These are phyloP conservation scores for Colletotrichum sansevieriae DNA, from an alignment of 2,329 filamentous ascomycete species.

Conservation along the genomic window DNA sequence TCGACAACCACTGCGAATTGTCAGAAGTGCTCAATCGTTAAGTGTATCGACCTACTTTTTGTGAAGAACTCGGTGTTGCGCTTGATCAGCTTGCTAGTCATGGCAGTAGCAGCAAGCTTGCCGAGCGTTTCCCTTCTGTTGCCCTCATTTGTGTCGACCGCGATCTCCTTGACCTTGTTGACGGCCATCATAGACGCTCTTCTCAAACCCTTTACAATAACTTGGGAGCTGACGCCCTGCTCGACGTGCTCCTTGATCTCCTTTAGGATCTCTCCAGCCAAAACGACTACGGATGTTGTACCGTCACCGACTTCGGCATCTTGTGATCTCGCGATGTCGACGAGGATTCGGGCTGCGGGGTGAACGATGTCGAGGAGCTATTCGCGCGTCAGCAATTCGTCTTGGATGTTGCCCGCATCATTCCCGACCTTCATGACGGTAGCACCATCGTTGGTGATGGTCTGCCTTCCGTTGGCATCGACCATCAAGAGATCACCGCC, in stretches of 20 bases:
- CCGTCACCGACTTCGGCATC: constrained; percentile 99
- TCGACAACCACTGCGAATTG: constrained; percentile 87
- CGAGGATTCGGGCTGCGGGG: constrained; percentile 95
- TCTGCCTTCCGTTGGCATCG: constrained; percentile 94
- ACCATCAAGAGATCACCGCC: constrained; percentile 97
- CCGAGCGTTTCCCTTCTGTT: constrained; percentile 88
- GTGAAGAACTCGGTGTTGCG: constrained; percentile 97
- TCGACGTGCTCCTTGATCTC: constrained; percentile 97
- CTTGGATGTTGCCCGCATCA: not conserved
- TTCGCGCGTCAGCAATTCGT: not conserved
- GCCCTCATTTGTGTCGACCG: constrained; percentile 84
- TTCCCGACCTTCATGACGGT: constrained; percentile 93
- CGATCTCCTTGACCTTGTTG: constrained; percentile 99
- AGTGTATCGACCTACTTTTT: constrained; percentile 75
- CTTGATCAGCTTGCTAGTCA: constrained; percentile 99
- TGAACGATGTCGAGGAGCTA: constrained; percentile 98
- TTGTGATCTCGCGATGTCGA: constrained; percentile 98
- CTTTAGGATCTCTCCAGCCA: constrained; percentile 98
- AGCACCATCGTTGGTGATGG: constrained; percentile 98
- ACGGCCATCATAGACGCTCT: constrained; percentile 91
- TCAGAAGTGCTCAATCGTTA: not conserved
- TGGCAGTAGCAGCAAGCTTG: constrained; percentile 93
- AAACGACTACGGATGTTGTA: constrained; percentile 95
- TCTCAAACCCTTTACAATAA: constrained; percentile 95
- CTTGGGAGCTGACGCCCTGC: constrained; percentile 96